Evolutionary conservation across 345 rosid genomes (phyloP).

Genomic region (Fremontodendron californicum): DNA sequence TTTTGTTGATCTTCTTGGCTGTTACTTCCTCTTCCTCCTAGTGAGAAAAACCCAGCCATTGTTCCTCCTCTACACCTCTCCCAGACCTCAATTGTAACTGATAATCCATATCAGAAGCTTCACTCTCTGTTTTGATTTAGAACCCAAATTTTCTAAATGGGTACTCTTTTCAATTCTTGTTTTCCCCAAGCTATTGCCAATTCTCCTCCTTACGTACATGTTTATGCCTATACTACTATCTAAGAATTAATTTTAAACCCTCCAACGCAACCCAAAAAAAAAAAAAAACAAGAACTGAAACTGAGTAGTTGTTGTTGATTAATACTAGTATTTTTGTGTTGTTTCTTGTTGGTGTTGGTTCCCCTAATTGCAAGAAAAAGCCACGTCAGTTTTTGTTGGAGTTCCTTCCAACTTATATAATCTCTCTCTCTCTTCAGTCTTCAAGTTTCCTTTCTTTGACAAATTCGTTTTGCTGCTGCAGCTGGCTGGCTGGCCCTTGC

Average conservation of each 20-base stretch:
- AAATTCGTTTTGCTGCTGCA: not conserved
- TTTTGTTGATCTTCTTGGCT: conserved; percentile 35
- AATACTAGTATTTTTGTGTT: not conserved
- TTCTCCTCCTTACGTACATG: not conserved
- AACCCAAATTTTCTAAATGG: conserved; percentile 6
- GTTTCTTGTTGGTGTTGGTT: not conserved
- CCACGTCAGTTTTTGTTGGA: not conserved
- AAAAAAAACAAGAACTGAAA: not conserved
- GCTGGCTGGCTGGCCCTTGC: not conserved
- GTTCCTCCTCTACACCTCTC: conserved; percentile 41
- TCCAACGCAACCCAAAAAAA: not conserved
- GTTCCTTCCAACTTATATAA: not conserved
- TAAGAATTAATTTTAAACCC: not conserved
- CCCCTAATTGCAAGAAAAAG: not conserved
- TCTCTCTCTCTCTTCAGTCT: too few relatives aligned
- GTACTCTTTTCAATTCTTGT: conserved; percentile 4
- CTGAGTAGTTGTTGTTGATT: conserved; percentile 19
- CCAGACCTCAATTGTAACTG: conserved; percentile 30
- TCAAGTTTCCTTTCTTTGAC: not conserved
- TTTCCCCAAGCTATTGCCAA: not conserved
- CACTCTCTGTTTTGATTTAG: conserved; percentile 3
- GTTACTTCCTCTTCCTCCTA: conserved; percentile 41
- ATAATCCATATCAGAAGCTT: conserved; percentile 36
- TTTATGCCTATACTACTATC: not conserved
- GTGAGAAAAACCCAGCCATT: conserved; percentile 67